Base-by-base conservation (phyloP, 352 stramenopile genomes). In the Globisporangium takayamanum region DNA sequence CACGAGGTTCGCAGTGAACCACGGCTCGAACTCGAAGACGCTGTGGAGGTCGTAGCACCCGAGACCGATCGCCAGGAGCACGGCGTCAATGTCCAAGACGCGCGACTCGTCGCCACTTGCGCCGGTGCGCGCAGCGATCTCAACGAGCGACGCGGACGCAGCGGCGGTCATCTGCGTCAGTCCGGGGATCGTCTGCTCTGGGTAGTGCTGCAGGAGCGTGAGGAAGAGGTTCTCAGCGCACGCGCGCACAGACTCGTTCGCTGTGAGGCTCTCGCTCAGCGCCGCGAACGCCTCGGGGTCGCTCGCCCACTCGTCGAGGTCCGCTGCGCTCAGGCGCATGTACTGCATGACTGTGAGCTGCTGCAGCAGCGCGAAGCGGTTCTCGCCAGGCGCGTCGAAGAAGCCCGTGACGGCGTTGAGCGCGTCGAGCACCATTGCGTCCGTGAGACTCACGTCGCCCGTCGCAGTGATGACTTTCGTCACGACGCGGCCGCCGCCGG, bases 21-120 rank as follows among this genome's bases (percentile, higher is more conserved):
- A 94, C 8, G 80, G 86, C 64, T 94, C 84, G 64, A 95, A 95
- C 20, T 94, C 84, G 47, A 95, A 93, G 49, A 77, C 82, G 45
- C 92, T 80, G 64, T 95, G 84, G 7, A 95, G 78, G 55, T 94
- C 84, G 63, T 94, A 95, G 62, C 82, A 93, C 18, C 84, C 80
- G 12, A 94, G 62, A 2, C 86, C 86, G 48, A 92, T 81, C 28
- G 84, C 84, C 25, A 95, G 69, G 51, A 95, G 72, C 53, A 95
- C 73, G 2, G 86, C 80, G 62, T 95, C 86, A 20, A 81, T 77
- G 22, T 90, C 77, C 10, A 93, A 57, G 56, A 88, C 48, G 7
- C 65, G 69, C 20, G 50, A 51, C 36, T 82, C 71, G 50, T 77
- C 64, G 3, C 25, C 36, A 44, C 11, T 44, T 8, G 50, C 46